Conservation (phyloP, 176 grass and related monocot species). For the Oryza nivara region DNA sequence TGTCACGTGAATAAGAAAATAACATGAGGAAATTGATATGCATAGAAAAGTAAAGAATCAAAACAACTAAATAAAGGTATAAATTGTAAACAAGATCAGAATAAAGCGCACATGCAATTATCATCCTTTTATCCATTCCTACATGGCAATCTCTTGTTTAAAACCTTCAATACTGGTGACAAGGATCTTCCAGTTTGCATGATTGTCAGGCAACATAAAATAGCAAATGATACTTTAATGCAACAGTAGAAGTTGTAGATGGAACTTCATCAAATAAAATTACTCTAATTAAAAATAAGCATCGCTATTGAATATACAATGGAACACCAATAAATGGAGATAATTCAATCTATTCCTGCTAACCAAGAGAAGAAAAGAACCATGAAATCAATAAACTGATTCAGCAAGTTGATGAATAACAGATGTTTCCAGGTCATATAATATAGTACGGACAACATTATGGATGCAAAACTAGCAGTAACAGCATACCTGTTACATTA, state of each 20-base stretch:
- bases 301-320: background rate
- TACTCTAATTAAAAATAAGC: background rate
- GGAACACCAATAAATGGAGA: background rate
- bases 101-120: constrained; percentile 27
- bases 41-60: background rate
- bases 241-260: background rate
- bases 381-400: constrained; percentile 22
- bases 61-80: background rate
- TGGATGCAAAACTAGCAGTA: background rate
- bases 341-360: background rate
- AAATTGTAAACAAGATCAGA: constrained; percentile 33
- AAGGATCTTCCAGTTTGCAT: background rate
- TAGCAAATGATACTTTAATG: background rate
- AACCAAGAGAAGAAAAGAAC: background rate
- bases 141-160: background rate
- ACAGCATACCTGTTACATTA: background rate
- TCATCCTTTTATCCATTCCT: background rate
- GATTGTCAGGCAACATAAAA: constrained; percentile 7
- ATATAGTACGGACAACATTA: background rate
- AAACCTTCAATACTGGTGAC: background rate
- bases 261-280: background rate
- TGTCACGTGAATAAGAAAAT: constrained; percentile 15
- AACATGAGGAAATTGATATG: constrained; percentile 14
- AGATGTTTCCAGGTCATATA: background rate
- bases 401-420: background rate